Evolutionary conservation across 345 rosid genomes (phyloP), one percentile per base, ranked within the genome.

Genomic region (Gossypium sturtianum): DNA sequence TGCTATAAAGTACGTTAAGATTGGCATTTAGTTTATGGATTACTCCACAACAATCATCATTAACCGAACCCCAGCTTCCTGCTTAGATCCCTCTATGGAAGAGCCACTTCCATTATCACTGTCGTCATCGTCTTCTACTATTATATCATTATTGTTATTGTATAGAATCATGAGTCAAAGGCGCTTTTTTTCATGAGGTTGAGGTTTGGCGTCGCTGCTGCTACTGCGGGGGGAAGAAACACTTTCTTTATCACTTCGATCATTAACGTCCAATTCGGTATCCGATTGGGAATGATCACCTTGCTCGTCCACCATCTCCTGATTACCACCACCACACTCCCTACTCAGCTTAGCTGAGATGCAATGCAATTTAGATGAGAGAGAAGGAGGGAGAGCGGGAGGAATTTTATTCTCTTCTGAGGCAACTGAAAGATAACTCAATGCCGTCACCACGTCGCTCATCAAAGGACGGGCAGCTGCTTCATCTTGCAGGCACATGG

Each of bases 401-500:
- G 76, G 76, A 6, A 73, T 73, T 2, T 13, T 56, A 1, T 56
- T 27, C 58, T 61, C 76, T 61, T 73, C 69, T 3, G 68, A 17
- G 7, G 68, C 48, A 16, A 62, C 17, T 0, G 93, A 86, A 67
- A 93, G 97, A 71, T 88, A 93, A 78, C 87, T 83, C 54, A 93
- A 80, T 43, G 94, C 91, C 16, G 85, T 87, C 77, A 59, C 64
- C 17, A 59, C 41, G 25, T 59, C 64, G n/a, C 64, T 25, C 64
- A 59, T 59, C 64, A 59, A 80, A 22, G 98, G 98, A 62, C 98
- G 93, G 13, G 91, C 90, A 0, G 81, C 82, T 49, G 91, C 65
- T 83, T 89, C 94, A 22, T 91, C 97, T 80, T 91, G 98, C 67
- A 91, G 66, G 60, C 98, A 93, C 98, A 93, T 93, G 29, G 97